Base-by-base conservation (phyloP, 192 early-diverging fungal species). In the Rhizoclosmatium globosum region DNA sequence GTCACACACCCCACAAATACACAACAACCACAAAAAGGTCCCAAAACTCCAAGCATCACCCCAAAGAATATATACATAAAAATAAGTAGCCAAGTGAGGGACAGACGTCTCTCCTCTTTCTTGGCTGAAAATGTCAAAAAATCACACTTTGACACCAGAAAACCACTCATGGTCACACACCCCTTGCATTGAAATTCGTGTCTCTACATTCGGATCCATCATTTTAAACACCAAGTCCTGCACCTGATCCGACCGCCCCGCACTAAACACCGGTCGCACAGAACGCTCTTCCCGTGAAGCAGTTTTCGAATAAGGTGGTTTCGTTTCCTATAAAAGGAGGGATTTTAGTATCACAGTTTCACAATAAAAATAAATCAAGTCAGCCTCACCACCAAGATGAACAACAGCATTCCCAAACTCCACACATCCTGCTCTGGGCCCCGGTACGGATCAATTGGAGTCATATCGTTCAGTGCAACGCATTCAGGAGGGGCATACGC, bases 401-500 rank as follows among this genome's bases (percentile, higher is more conserved):
- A 95, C 48, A 95, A 79, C 15, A 95, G 74, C 48, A 94, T 92
- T 38, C 94, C 95, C 0, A 96, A 77, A 2, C 89, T 88, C 95
- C 95, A 96, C 41, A 96, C 89, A 80, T 96, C 95, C 13, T 78
- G 85, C 79, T 94, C 93, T 1, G 94, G 94, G 13, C 91, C 90
- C 0, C 94, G 89, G 50, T 94, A 94, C 60, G 85, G 87, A 31
- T 92, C 91, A 47, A 92, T 90, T 4, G 82, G 84, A 19, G 94
- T 71, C 0, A 91, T 81, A 76, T 94, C 93, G 17, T 90, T 88
- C 46, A 92, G 89, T 4, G 83, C 84, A n/a, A 94, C 68, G 1
- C 94, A 82, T 79, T 96, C 95, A 7, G 95, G 94, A 3, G 94
- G 89, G 0, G 93, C 91, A 81, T 94, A 96, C 57, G 90, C 89